phyloP scores from a whole-genome alignment of 2,329 filamentous ascomycete species.

The Sclerotinia minor region DNA sequence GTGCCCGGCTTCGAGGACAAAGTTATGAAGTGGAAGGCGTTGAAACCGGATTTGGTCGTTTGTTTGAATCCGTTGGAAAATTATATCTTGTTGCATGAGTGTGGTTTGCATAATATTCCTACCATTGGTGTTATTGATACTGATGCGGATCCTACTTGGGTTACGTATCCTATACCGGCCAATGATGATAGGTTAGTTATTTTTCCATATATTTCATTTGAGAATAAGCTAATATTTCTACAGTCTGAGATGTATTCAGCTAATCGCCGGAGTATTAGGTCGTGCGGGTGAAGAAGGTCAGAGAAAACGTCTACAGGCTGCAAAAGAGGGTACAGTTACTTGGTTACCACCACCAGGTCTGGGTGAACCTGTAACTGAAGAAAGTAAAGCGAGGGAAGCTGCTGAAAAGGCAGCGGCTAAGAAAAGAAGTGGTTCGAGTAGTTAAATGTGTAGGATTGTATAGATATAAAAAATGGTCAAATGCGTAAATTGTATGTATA shows the following conservation, averaged over 20 bases:
- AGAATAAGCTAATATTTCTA: constrained; percentile 35
- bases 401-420: background rate
- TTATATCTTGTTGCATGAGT: constrained; percentile 86
- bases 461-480: constrained; percentile 9
- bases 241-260: constrained; percentile 76
- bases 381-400: constrained; percentile 19
- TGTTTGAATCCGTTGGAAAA: constrained; percentile 94
- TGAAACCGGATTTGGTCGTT: constrained; percentile 88
- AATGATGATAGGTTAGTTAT: constrained; percentile 83
- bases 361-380: constrained; percentile 31
- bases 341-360: constrained; percentile 51
- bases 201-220: background rate
- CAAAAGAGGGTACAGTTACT: constrained; percentile 60
- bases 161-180: constrained; percentile 93
- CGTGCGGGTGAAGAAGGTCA: constrained; percentile 80
- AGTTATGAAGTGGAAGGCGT: constrained; percentile 60
- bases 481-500: background rate
- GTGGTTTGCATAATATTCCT: constrained; percentile 80
- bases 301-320: constrained; percentile 62
- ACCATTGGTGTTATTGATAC: constrained; percentile 96
- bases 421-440: background rate
- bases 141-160: constrained; percentile 86
- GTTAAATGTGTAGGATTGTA: constrained; percentile 5
- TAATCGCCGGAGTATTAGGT: constrained; percentile 84
- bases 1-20: constrained; percentile 64